Conservation (phyloP, 2,329 filamentous ascomycete genomes). For the Apiospora malaysiana region DNA sequence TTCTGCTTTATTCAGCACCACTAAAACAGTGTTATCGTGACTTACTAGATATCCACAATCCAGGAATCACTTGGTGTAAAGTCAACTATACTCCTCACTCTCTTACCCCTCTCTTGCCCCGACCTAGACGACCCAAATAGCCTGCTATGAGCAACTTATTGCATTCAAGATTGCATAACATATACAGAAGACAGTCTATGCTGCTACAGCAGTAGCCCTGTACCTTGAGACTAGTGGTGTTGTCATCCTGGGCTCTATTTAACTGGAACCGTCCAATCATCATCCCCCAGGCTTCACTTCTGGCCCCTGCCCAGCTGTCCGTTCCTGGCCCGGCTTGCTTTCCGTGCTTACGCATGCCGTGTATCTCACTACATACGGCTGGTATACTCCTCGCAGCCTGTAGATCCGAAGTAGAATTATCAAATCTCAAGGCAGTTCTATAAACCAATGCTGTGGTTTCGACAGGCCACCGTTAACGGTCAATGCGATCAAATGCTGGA, state of each 20-base stretch:
- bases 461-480: neutral
- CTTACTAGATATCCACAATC: too few species aligned
- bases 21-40: neutral
- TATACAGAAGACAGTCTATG: too few species aligned
- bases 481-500: neutral
- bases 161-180: too few species aligned
- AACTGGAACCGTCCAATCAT: neutral
- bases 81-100: neutral
- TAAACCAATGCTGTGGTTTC: neutral
- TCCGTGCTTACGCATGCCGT: neutral
- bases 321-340: slow-evolving; percentile 21
- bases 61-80: neutral
- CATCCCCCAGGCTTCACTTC: neutral
- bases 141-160: neutral
- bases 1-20: too few species aligned
- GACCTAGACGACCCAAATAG: neutral
- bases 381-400: neutral
- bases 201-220: too few species aligned
- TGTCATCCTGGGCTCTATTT: neutral
- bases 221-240: too few species aligned
- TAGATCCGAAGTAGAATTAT: neutral
- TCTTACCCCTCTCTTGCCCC: neutral
- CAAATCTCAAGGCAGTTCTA: neutral
- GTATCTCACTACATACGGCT: neutral
- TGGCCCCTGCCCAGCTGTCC: neutral